These are phyloP conservation scores for Heterobasidion occidentale DNA, from an alignment of 1,284 basidiomycete genomes.

Conservation along the genomic window DNA sequence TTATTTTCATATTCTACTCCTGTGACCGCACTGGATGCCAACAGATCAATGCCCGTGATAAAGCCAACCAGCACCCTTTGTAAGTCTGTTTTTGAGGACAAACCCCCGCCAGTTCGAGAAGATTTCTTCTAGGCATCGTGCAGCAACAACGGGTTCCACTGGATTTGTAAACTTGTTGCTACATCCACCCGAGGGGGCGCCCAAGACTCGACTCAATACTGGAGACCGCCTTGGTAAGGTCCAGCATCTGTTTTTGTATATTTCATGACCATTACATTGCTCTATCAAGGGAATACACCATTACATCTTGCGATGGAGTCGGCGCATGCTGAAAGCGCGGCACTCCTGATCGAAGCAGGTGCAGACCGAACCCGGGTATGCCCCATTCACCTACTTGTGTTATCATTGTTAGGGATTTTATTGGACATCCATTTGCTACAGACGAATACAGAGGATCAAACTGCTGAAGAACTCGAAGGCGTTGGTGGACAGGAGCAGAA, in stretches of 20 bases:
- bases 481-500: slow-evolving; percentile 85
- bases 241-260: neutral
- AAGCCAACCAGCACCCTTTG: slow-evolving; percentile 86
- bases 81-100: slow-evolving; percentile 28
- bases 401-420: neutral
- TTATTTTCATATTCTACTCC: slow-evolving; percentile 1
- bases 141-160: slow-evolving; percentile 88
- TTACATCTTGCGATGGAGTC: slow-evolving; percentile 96
- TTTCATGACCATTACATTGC: slow-evolving; percentile 8
- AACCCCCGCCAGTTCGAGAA: slow-evolving; percentile 10
- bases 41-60: slow-evolving; percentile 90
- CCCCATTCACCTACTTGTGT: slow-evolving; percentile 4
- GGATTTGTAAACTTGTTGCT: slow-evolving; percentile 80
- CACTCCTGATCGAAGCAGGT: slow-evolving; percentile 85
- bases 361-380: slow-evolving; percentile 83
- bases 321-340: slow-evolving; percentile 84
- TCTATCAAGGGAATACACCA: slow-evolving; percentile 75
- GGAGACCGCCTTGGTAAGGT: slow-evolving; percentile 72
- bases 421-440: slow-evolving; percentile 17
- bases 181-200: slow-evolving; percentile 62
- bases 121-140: slow-evolving; percentile 64
- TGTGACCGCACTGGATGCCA: slow-evolving; percentile 6
- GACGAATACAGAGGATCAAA: slow-evolving; percentile 78
- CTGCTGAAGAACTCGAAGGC: slow-evolving; percentile 79
- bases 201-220: slow-evolving; percentile 82